Conservation (phyloP, 2,329 filamentous ascomycete genomes). For the Aspergillus sergii region DNA sequence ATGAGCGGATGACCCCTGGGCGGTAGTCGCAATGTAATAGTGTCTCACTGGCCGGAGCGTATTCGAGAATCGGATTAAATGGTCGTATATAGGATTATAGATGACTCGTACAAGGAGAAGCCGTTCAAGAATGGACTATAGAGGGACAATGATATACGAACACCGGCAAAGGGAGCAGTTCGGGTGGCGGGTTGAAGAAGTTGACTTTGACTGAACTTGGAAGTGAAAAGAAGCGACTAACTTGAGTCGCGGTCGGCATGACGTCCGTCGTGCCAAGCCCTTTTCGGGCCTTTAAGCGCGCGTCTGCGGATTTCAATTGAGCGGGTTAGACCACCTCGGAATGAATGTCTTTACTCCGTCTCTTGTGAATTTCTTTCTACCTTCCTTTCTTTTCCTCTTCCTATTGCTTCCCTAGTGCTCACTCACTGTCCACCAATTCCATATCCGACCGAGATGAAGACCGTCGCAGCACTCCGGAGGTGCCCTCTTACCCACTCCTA, state of each 20-base stretch:
- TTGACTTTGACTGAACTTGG: conserved; percentile 12
- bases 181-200: conserved; percentile 17
- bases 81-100: conserved; percentile 16
- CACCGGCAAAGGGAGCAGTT: conserved; percentile 2
- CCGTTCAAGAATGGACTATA: conserved; percentile 1
- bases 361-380: background rate
- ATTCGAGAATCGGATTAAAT: conserved; percentile 5
- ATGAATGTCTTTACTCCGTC: conserved; percentile 2
- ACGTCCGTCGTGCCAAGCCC: conserved; percentile 36
- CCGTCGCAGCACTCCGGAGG: conserved; percentile 26
- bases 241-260: conserved; percentile 27
- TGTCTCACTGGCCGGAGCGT: conserved; percentile 11
- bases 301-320: conserved; percentile 24
- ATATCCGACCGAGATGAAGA: conserved; percentile 21
- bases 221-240: conserved; percentile 21
- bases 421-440: background rate
- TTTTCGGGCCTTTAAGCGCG: conserved; percentile 30
- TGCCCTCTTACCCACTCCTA: conserved; percentile 19
- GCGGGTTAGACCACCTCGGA: conserved; percentile 15
- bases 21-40: conserved; percentile 24
- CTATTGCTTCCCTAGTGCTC: background rate
- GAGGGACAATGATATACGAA: background rate
- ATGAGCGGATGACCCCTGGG: conserved; percentile 18
- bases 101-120: conserved; percentile 1
- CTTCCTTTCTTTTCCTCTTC: background rate